phyloP scores from a whole-genome alignment of 768 basidiomycete genomes.

The Mycena capillaripes region DNA sequence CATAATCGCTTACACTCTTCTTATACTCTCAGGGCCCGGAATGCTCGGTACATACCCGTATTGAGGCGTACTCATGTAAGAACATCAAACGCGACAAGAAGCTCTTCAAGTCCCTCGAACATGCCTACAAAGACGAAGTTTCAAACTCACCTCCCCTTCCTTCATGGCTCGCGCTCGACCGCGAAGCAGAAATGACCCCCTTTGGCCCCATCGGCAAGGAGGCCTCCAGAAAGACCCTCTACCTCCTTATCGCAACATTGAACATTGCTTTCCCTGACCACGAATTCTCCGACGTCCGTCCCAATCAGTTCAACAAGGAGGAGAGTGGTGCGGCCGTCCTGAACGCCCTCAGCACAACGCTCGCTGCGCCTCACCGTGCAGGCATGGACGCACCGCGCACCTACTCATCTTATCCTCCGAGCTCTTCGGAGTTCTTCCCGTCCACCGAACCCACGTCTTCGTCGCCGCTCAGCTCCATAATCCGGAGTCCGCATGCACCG shows the following conservation, averaged over 20 bases:
- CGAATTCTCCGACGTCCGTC: constrained; percentile 94
- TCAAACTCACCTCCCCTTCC: constrained; percentile 89
- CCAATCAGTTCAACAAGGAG: constrained; percentile 91
- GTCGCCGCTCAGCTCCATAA: constrained; percentile 71
- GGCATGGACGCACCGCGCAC: constrained; percentile 80
- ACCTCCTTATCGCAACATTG: constrained; percentile 95
- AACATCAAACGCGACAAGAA: constrained; percentile 97
- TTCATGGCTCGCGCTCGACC: constrained; percentile 80
- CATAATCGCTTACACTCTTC: background rate
- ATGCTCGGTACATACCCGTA: constrained; percentile 90
- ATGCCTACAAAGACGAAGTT: constrained; percentile 84
- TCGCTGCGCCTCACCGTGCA: constrained; percentile 79
- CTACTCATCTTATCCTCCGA: constrained; percentile 89
- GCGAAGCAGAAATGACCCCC: constrained; percentile 83
- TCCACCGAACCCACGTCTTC: constrained; percentile 81
- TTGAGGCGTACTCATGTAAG: constrained; percentile 99
- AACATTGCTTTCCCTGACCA: constrained; percentile 98
- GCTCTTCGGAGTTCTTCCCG: constrained; percentile 80
- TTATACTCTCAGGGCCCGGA: constrained; percentile 78
- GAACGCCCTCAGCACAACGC: constrained; percentile 86
- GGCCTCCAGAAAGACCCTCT: constrained; percentile 90
- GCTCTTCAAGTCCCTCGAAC: constrained; percentile 93
- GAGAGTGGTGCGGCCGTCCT: constrained; percentile 85
- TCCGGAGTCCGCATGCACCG: constrained; percentile 76
- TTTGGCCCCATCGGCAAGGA: constrained; percentile 94